Base-by-base conservation (phyloP, 2,329 filamentous ascomycete species). In the Herpomyces periplanetae region DNA sequence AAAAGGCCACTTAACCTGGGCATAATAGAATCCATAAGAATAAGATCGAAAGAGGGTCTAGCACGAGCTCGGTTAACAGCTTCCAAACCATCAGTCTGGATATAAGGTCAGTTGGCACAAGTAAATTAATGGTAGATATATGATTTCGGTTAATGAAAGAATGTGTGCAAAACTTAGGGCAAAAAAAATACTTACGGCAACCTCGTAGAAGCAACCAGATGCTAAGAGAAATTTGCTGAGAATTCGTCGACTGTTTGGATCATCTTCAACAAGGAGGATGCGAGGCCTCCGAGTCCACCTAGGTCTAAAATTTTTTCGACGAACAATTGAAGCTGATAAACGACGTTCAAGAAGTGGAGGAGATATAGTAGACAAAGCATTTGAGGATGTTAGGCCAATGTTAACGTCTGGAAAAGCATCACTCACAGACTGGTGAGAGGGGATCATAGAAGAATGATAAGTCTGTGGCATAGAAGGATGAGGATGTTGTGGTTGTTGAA, bases 1-100 rank as follows among this genome's bases (percentile, higher is more conserved):
- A 73, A 87, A 4, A 91, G 71, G 28, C 80, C 80, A 31, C 91
- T 80, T 20, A 91, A 47, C 27, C 73, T 64, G 4, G 80, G 80
- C 80, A 96, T 91, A 28, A 96, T 85, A 27, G 96, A 75, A 33
- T 80, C 65, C 65, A 75, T 75, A 25, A 75, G 52, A 26, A 75
- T 68, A 20, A 64, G 40, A 27, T 63, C 54, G 28, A 51, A 62
- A 13, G 58, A 58, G 3, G 46, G 44, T 4, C 53, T 53, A 15
- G 43, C 41, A 26, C 58, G 55, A 31, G 87, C 61, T 34, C 80
- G 80, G 33, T 63, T 68, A 18, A 87, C 73, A 19, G 80, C 80
- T 35, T 88, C 69, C 17, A 84, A 46, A 18, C 80, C 80, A 35
- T 96, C 64, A 25, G 63, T 51, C 57, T 84, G 24, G 5, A 8